Evolutionary conservation across 2,329 filamentous ascomycete genomes (phyloP).

Genomic region (Sporothrix schenckii): DNA sequence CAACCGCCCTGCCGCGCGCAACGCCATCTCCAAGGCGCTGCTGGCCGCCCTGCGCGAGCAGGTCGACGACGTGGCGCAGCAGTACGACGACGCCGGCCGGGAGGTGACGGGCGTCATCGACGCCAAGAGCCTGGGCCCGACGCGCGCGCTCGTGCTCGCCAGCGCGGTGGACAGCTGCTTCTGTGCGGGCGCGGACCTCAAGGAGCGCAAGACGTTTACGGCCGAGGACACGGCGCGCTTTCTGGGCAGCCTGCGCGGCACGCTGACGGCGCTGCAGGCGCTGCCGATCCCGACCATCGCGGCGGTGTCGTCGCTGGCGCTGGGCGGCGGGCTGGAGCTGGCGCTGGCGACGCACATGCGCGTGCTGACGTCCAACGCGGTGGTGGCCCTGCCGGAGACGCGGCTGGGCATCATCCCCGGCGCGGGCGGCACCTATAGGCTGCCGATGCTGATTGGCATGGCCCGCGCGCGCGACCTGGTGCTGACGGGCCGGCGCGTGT

Average conservation of each 20-base stretch:
- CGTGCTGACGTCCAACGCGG: conserved; percentile 77
- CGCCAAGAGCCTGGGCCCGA: conserved; percentile 49
- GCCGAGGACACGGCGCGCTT: conserved; percentile 78
- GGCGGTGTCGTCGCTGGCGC: conserved; percentile 80
- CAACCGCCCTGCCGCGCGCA: conserved; percentile 81
- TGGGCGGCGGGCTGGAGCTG: conserved; percentile 92
- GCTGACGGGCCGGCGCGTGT: conserved; percentile 83
- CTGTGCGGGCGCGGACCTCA: conserved; percentile 92
- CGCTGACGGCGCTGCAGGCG: conserved; percentile 70
- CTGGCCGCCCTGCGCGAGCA: conserved; percentile 72
- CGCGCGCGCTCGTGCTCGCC: conserved; percentile 79
- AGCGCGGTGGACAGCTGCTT: conserved; percentile 86
- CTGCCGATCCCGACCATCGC: conserved; percentile 90
- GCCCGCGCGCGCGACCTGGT: conserved; percentile 85
- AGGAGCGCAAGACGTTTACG: conserved; percentile 78
- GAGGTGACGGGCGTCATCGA: conserved; percentile 55
- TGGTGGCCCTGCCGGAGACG: conserved; percentile 86
- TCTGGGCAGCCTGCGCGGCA: conserved; percentile 72
- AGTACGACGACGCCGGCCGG: conserved; percentile 60
- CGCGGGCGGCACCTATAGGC: conserved; percentile 86
- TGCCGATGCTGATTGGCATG: conserved; percentile 79
- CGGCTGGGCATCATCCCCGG: conserved; percentile 92
- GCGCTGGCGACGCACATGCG: conserved; percentile 88
- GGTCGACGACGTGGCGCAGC: conserved; percentile 69
- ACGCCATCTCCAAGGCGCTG: conserved; percentile 83